Base-by-base conservation (phyloP, 1,139 yeast genomes). In the Chernovozyma aurita region DNA sequence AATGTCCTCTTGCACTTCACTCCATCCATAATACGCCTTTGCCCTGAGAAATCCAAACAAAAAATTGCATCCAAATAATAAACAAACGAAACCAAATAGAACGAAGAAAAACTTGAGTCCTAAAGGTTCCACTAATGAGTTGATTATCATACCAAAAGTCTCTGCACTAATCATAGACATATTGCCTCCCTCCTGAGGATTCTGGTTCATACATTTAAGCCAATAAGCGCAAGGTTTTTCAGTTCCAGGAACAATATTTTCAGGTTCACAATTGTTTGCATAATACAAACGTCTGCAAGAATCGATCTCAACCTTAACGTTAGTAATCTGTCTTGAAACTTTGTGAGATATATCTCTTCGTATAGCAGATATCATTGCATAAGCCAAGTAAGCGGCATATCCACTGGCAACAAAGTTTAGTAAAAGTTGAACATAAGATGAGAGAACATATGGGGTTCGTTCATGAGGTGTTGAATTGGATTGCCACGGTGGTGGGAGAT, bases 71-170 rank as follows among this genome's bases (percentile, higher is more conserved):
- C 57, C 63, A 47, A 57, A 74, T 31, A 56, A 51, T 18, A 53
- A 49, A 40, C 50, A 46, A 24, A 53, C 53, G 34, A 52, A 57
- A 21, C 61, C 45, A 8, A 67, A 37, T 9, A 71, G 42, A 18
- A 79, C 63, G 8, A 68, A 25, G 39, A 78, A 66, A 14, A 82
- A 76, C 49, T 80, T 75, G 25, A 70, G 51, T 3, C 84, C 79
- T 31, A 84, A 68, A 0, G 85, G 85, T 44, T 80, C 85, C 15
- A 81, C 65, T 41, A 82, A 65, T 0, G 82, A 70, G 46, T 80
- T 80, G n/a, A 81, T 42, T 9, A 81, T 64, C 39, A 76, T 61
- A 0, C 87, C 88, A 2, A 82, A 47, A 0, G 83, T 77, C 40
- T 77, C 77, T 0, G 86, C 85, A 53, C 80, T 73, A 12, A 81